Evolutionary conservation across 768 basidiomycete species (phyloP).

Genomic region (Ramaria rubella): DNA sequence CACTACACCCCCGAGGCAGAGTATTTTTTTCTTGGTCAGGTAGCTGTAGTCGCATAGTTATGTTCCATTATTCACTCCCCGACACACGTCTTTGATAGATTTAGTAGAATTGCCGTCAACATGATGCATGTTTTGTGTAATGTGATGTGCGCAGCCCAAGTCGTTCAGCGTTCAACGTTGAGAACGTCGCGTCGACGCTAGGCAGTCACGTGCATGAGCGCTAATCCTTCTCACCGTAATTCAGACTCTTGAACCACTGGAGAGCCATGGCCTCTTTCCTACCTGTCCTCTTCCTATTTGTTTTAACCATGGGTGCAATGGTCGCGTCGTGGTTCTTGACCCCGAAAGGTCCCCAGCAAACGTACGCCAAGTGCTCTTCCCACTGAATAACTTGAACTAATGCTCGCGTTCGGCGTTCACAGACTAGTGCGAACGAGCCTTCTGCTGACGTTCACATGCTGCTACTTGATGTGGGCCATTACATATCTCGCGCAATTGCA

Average conservation of each 20-base stretch:
- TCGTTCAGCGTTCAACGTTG: too few relatives aligned
- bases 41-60: background rate
- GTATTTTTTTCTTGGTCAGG: too few relatives aligned
- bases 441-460: conserved; percentile 70
- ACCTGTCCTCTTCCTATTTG: conserved; percentile 62
- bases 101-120: background rate
- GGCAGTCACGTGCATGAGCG: background rate
- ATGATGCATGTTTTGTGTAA: background rate
- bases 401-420: conserved; percentile 11
- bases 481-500: conserved; percentile 95
- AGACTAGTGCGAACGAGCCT: conserved; percentile 81
- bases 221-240: background rate
- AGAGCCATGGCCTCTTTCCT: conserved; percentile 62
- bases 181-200: too few relatives aligned
- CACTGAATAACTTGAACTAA: background rate
- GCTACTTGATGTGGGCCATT: conserved; percentile 95
- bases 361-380: conserved; percentile 44
- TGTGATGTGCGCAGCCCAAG: too few relatives aligned
- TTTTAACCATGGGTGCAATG: conserved; percentile 60
- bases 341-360: conserved; percentile 86
- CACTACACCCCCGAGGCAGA: too few relatives aligned
- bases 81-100: background rate
- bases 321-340: conserved; percentile 56
- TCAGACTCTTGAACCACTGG: background rate
- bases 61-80: background rate